phyloP scores from a whole-genome alignment of 1,284 basidiomycete species.

The Ustilago tritici region DNA sequence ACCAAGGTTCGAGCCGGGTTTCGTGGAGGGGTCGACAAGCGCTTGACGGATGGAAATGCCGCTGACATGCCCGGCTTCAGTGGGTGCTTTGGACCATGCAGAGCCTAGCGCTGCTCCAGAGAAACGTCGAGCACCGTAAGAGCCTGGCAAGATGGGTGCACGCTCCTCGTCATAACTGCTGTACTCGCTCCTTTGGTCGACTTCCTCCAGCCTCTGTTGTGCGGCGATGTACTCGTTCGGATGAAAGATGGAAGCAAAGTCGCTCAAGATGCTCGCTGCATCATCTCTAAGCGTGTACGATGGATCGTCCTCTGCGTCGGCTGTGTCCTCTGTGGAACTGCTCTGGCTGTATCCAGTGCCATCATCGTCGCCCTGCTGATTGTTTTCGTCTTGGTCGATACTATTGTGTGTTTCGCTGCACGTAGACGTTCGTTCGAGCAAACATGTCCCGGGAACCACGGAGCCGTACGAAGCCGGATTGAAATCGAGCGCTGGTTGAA shows the following conservation, averaged over 20 bases:
- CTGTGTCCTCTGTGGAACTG: constrained; percentile 18
- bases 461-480: constrained; percentile 44
- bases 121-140: constrained; percentile 17
- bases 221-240: constrained; percentile 47
- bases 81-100: constrained; percentile 23
- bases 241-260: constrained; percentile 50
- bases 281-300: constrained; percentile 20
- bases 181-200: constrained; percentile 29
- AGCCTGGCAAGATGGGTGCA: constrained; percentile 20
- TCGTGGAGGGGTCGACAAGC: constrained; percentile 35
- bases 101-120: constrained; percentile 30
- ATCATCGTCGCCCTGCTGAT: not conserved
- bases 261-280: constrained; percentile 38
- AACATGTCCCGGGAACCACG: constrained; percentile 21
- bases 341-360: constrained; percentile 16
- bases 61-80: constrained; percentile 28
- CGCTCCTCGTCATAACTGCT: constrained; percentile 37
- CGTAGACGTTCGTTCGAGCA: constrained; percentile 23
- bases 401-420: constrained; percentile 32
- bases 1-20: constrained; percentile 49
- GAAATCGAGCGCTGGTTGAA: constrained; percentile 33
- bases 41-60: constrained; percentile 48
- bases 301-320: not conserved
- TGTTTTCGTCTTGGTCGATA: constrained; percentile 26
- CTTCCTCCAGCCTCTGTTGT: constrained; percentile 36